Percentiles rank a stretch among this genome's conserved stretches.
These are phyloP conservation scores for Hortiboletus campestris DNA, from an alignment of 768 basidiomycete species.

Conservation along the genomic window DNA sequence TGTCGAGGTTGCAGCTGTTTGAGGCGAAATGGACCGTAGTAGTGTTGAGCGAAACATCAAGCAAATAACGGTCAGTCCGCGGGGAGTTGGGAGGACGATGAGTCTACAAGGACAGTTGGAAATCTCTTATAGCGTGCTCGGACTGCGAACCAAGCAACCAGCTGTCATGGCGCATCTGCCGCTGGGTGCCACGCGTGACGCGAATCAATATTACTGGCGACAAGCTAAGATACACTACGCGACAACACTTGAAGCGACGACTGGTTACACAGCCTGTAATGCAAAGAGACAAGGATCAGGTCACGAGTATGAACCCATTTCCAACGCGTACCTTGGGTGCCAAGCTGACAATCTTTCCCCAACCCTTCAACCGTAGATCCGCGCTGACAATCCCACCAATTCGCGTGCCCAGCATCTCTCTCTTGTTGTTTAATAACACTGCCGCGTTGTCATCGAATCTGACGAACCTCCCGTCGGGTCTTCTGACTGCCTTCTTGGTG, in stretches of 20 bases:
- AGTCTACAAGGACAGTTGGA: too few relatives aligned
- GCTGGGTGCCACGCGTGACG: not conserved
- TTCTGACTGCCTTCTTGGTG: slow-evolving; percentile 78
- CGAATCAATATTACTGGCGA: not conserved
- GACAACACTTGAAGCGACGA: not conserved
- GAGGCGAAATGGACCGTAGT: slow-evolving; percentile 2
- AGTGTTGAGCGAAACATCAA: slow-evolving; percentile 14
- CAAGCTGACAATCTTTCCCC: slow-evolving; percentile 90
- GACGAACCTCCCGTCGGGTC: slow-evolving; percentile 85
- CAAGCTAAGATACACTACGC: slow-evolving; percentile 14
- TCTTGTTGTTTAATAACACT: slow-evolving; percentile 91
- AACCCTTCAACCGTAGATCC: slow-evolving; percentile 86
- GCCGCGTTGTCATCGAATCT: slow-evolving; percentile 97
- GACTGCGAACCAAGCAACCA: too few relatives aligned
- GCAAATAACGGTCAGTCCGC: not conserved
- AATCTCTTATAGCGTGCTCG: too few relatives aligned
- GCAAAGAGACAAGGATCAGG: not conserved
- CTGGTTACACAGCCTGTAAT: slow-evolving; percentile 19
- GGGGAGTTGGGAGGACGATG: not conserved
- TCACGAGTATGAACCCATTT: not conserved
- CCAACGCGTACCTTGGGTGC: slow-evolving; percentile 72
- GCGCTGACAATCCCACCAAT: slow-evolving; percentile 93
- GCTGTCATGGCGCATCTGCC: too few relatives aligned
- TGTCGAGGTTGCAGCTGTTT: not conserved
- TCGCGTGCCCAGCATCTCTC: slow-evolving; percentile 92